phyloP scores from a whole-genome alignment of 805 yeast genomes.

The Trichomonascus vanleenenianus region DNA sequence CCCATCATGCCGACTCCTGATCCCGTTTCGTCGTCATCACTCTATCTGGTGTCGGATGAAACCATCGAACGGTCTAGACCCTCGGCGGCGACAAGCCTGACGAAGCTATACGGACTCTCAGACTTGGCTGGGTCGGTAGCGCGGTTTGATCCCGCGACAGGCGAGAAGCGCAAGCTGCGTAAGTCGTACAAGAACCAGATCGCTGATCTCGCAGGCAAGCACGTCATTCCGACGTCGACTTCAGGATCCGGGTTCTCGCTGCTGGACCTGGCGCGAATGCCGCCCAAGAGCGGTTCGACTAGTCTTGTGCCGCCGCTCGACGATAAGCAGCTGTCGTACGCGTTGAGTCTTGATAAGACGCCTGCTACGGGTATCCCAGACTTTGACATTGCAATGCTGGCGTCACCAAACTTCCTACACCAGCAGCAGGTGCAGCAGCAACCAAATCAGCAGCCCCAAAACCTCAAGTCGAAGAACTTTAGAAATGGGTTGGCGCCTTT shows the following conservation, averaged over 20 bases:
- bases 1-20: neutral
- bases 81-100: slow-evolving; percentile 65
- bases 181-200: slow-evolving; percentile 94
- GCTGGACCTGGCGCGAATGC: slow-evolving; percentile 20
- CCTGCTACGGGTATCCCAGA: slow-evolving; percentile 70
- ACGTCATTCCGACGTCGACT: slow-evolving; percentile 30
- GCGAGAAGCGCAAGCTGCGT: slow-evolving; percentile 85
- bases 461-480: neutral
- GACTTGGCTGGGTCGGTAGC: slow-evolving; percentile 74
- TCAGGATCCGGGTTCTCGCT: slow-evolving; percentile 17
- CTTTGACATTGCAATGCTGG: slow-evolving; percentile 60
- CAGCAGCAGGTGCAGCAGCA: neutral
- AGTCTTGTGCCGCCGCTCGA: slow-evolving; percentile 44
- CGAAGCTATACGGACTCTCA: slow-evolving; percentile 58
- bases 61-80: slow-evolving; percentile 11
- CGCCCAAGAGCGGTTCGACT: slow-evolving; percentile 14
- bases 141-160: slow-evolving; percentile 77
- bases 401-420: slow-evolving; percentile 32
- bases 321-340: slow-evolving; percentile 38
- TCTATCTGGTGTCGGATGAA: slow-evolving; percentile 6
- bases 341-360: slow-evolving; percentile 56
- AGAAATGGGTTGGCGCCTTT: neutral
- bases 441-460: slow-evolving; percentile 9
- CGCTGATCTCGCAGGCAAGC: slow-evolving; percentile 65
- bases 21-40: slow-evolving; percentile 5